Evolutionary conservation across 2,329 filamentous ascomycete species (phyloP).

Genomic region (Fusarium sp.): DNA sequence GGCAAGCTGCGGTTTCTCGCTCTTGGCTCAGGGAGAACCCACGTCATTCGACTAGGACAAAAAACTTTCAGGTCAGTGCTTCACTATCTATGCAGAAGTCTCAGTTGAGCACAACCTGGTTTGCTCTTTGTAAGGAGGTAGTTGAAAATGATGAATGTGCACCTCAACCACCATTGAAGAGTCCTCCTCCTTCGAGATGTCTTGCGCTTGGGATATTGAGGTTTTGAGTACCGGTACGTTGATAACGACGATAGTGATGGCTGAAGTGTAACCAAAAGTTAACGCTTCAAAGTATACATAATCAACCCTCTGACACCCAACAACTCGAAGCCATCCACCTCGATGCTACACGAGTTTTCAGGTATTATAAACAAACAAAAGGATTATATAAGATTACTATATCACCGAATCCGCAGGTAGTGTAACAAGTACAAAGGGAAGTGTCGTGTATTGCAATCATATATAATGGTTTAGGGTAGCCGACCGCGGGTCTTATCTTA

Average conservation of each 20-base stretch:
- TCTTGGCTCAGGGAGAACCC: slow-evolving; percentile 1
- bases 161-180: slow-evolving; percentile 50
- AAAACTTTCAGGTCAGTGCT: slow-evolving; percentile 40
- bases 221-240: slow-evolving; percentile 29
- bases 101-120: slow-evolving; percentile 48
- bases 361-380: neutral
- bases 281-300: neutral
- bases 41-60: slow-evolving; percentile 21
- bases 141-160: slow-evolving; percentile 54
- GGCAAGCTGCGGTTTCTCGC: slow-evolving; percentile 48
- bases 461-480: slow-evolving; percentile 23
- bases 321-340: neutral
- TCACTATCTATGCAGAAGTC: slow-evolving; percentile 39
- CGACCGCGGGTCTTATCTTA: slow-evolving; percentile 34
- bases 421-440: neutral
- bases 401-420: neutral
- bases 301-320: neutral
- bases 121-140: slow-evolving; percentile 12
- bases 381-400: neutral
- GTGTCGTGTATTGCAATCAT: neutral
- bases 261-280: neutral
- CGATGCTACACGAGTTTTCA: neutral
- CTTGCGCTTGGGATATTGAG: slow-evolving; percentile 39
- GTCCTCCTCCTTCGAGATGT: slow-evolving; percentile 46
- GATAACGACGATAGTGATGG: neutral